Percentiles rank a stretch among this genome's conserved stretches.
Conservation (phyloP, 2,329 filamentous ascomycete species). For the Verticillium klebahnii region DNA sequence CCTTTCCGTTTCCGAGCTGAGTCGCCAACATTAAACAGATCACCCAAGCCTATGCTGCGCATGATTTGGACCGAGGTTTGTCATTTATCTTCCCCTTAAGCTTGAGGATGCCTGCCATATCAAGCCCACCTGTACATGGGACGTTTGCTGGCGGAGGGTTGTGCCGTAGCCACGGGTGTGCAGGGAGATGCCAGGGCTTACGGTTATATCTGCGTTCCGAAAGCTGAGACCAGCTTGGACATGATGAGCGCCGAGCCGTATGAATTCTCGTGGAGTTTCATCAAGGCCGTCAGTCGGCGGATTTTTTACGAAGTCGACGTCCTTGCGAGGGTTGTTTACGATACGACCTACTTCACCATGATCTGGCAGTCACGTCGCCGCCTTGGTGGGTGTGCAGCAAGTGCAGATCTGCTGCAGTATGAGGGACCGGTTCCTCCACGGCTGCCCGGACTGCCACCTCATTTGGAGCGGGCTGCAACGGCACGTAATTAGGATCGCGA, state of each 20-base stretch:
- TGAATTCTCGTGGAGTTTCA: conserved; percentile 58
- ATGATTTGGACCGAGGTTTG: conserved; percentile 34
- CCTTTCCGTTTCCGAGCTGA: not conserved
- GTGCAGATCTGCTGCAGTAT: not conserved
- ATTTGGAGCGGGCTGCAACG: not conserved
- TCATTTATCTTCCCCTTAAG: conserved; percentile 1
- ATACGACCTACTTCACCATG: conserved; percentile 3
- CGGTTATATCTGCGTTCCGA: conserved; percentile 30
- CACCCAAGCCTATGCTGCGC: conserved; percentile 41
- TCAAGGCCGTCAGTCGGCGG: conserved; percentile 59
- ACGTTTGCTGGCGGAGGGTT: not conserved
- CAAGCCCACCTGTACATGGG: not conserved
- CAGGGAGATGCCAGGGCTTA: conserved; percentile 23
- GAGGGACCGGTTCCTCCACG: not conserved
- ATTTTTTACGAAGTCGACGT: conserved; percentile 68
- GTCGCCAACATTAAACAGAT: conserved; percentile 23
- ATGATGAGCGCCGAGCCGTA: conserved; percentile 45
- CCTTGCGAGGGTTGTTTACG: conserved; percentile 64
- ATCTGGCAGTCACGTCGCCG: too few relatives aligned
- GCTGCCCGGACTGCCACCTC: not conserved
- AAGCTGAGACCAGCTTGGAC: conserved; percentile 46
- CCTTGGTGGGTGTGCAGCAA: not conserved
- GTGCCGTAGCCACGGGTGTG: conserved; percentile 28
- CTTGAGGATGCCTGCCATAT: not conserved
- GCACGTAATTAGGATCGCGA: conserved; percentile 5